A percentile compares a stretch with the other conserved stretches of the same genome.
These are phyloP conservation scores for Euphorbia schlechtendalii DNA, from an alignment of 441 rosid genomes.

Conservation along the genomic window DNA sequence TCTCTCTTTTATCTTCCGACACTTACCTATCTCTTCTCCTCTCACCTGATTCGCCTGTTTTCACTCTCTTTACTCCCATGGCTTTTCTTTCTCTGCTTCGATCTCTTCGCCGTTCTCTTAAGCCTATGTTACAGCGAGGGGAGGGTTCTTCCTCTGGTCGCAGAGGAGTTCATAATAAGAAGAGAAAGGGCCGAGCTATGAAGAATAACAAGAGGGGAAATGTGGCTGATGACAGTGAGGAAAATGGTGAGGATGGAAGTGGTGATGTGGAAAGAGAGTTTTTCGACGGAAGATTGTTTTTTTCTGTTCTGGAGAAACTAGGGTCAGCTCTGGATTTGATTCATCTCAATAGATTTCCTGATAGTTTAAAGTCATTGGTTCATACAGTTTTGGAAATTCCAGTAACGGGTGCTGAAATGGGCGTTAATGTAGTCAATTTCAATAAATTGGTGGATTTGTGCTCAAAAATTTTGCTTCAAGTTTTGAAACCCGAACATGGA, in stretches of 20 bases:
- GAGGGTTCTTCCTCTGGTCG: constrained; percentile 17
- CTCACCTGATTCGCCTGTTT: constrained; percentile 58
- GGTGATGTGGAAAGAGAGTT: constrained; percentile 18
- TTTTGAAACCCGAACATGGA: constrained; percentile 63
- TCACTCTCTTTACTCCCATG: constrained; percentile 73
- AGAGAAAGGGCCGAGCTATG: constrained; percentile 26
- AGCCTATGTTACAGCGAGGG: constrained; percentile 12
- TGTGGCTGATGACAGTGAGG: constrained; percentile 13
- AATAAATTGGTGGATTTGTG: constrained; percentile 42
- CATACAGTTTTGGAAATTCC: constrained; percentile 63
- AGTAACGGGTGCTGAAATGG: constrained; percentile 32
- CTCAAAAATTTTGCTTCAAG: constrained; percentile 40
- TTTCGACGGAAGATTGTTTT: constrained; percentile 34
- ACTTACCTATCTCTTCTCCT: constrained; percentile 59
- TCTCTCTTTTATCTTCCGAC: constrained; percentile 55
- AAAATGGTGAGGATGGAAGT: background rate
- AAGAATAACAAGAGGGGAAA: constrained; percentile 13
- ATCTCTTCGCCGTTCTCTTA: constrained; percentile 63
- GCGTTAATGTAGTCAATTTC: constrained; percentile 26
- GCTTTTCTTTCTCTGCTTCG: constrained; percentile 64
- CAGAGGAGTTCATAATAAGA: constrained; percentile 26
- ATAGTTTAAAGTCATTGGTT: constrained; percentile 63
- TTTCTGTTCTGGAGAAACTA: constrained; percentile 44
- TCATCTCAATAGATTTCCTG: constrained; percentile 76
- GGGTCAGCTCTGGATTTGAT: constrained; percentile 49